A percentile compares a stretch with the other conserved stretches of the same genome.
Evolutionary conservation across 768 basidiomycete species (phyloP).

Genomic region (Tubosaeta sp.): DNA sequence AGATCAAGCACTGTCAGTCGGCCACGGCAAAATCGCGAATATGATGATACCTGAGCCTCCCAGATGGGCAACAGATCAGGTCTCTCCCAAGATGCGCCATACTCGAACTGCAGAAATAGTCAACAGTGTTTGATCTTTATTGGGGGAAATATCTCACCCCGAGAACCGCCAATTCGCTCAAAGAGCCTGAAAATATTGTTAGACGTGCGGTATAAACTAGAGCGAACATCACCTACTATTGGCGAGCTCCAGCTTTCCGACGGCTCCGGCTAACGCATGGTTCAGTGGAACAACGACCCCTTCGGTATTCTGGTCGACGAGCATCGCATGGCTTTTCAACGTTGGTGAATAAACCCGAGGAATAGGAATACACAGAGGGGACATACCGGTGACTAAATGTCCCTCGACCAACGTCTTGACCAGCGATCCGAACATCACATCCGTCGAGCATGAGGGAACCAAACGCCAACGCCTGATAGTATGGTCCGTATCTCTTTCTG

Average conservation of each 20-base stretch:
- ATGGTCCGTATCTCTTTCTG: not conserved
- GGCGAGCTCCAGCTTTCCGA: constrained; percentile 76
- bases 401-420: constrained; percentile 89
- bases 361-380: not conserved
- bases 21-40: not conserved
- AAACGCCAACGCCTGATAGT: constrained; percentile 74
- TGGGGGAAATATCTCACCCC: constrained; percentile 48
- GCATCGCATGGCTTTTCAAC: constrained; percentile 72
- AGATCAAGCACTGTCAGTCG: not conserved
- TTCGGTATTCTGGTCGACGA: constrained; percentile 85
- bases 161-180: constrained; percentile 88
- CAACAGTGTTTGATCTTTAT: not conserved
- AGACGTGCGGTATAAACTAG: not conserved
- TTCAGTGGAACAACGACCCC: constrained; percentile 80
- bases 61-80: constrained; percentile 81
- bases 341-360: not conserved
- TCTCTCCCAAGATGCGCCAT: constrained; percentile 85
- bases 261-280: constrained; percentile 46
- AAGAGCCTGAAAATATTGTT: constrained; percentile 49
- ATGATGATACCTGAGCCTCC: constrained; percentile 72
- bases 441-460: constrained; percentile 86
- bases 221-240: constrained; percentile 57
- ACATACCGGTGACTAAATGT: constrained; percentile 76
- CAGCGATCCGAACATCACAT: constrained; percentile 81
- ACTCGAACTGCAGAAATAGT: constrained; percentile 66